phyloP scores from a whole-genome alignment of 768 basidiomycete species.

The Leccinum subtestaceum region DNA sequence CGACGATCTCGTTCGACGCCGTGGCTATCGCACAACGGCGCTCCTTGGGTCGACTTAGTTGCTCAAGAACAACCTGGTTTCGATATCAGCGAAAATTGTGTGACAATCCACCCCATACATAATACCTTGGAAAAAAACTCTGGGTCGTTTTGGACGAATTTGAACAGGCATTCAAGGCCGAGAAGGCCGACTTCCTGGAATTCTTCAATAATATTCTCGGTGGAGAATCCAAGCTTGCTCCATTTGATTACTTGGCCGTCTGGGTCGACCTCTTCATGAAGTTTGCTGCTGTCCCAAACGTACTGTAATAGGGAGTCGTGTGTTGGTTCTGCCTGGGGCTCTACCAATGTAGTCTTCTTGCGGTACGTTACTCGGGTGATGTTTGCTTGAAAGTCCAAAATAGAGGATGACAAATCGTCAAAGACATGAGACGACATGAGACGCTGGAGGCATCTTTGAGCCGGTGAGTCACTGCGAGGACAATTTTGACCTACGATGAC shows the following conservation, averaged over 20 bases:
- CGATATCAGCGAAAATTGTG: constrained; percentile 6
- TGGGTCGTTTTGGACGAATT: constrained; percentile 65
- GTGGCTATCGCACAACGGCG: constrained; percentile 80
- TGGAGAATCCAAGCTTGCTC: constrained; percentile 75
- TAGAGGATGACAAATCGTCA: constrained; percentile 79
- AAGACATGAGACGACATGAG: constrained; percentile 81
- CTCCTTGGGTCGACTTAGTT: constrained; percentile 68
- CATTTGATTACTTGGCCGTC: constrained; percentile 59
- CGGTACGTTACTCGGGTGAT: constrained; percentile 75
- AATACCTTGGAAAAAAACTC: constrained; percentile 73
- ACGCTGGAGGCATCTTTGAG: constrained; percentile 44
- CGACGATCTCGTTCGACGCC: constrained; percentile 84
- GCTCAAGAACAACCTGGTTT: constrained; percentile 71
- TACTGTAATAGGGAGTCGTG: constrained; percentile 57
- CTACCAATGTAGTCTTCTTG: constrained; percentile 77
- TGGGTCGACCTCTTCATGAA: constrained; percentile 51
- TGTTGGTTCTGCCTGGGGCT: constrained; percentile 57
- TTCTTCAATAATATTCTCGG: constrained; percentile 71
- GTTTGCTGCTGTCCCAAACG: constrained; percentile 65
- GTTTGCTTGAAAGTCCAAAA: constrained; percentile 87
- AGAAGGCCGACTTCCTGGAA: constrained; percentile 77
- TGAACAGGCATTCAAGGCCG: constrained; percentile 79
- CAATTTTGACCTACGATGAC: constrained; percentile 59
- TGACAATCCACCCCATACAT: neutral
- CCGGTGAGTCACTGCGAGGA: neutral